phyloP scores from a whole-genome alignment of 176 grass and related monocot species.

The Carex scoparia region DNA sequence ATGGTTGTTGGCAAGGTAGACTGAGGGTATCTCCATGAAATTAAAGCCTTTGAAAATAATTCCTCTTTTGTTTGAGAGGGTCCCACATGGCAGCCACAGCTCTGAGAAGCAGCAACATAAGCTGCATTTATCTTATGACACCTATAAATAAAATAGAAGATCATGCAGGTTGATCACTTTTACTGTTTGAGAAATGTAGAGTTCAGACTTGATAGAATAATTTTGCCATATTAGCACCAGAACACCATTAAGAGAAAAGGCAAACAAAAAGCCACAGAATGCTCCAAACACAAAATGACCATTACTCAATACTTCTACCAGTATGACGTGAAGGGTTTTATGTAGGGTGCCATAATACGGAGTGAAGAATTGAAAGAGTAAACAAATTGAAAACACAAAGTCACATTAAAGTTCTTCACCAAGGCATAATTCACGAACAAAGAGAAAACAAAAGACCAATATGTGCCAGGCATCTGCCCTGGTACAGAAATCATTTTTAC shows the following conservation, averaged over 20 bases:
- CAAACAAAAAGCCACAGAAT: background rate
- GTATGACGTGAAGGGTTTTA: background rate
- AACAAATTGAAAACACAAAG: background rate
- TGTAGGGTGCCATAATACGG: background rate
- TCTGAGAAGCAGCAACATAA: constrained; percentile 30
- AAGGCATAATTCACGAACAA: background rate
- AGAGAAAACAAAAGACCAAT: background rate
- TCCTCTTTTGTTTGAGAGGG: constrained; percentile 30
- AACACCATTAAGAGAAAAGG: background rate
- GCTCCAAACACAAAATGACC: background rate
- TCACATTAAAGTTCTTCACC: background rate
- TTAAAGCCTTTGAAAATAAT: constrained; percentile 55
- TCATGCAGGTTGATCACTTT: background rate
- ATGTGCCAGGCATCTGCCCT: background rate
- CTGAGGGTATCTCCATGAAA: constrained; percentile 90
- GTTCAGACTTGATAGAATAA: background rate
- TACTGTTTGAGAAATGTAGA: background rate
- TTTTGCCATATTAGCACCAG: background rate
- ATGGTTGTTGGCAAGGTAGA: constrained; percentile 54
- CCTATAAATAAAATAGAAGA: constrained; percentile 33
- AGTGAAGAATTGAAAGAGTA: background rate
- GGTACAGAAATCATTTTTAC: background rate
- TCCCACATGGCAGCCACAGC: constrained; percentile 20
- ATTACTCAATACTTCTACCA: background rate
- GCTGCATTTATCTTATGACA: constrained; percentile 56